phyloP scores from a whole-genome alignment of 2,329 filamentous ascomycete species.

The Cytospora chrysosperma region DNA sequence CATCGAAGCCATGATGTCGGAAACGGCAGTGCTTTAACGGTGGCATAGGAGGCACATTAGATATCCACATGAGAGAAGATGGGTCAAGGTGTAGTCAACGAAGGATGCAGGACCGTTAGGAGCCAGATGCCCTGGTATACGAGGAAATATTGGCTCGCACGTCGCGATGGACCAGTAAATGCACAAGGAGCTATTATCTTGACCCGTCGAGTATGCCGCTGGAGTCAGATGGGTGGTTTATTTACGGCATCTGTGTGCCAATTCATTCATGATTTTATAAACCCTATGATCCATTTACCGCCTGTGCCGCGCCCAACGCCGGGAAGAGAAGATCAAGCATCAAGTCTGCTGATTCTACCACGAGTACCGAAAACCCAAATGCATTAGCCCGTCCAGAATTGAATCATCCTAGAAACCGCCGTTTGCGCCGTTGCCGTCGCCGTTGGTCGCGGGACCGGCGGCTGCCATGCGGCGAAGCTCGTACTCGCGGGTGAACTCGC shows the following conservation, averaged over 20 bases:
- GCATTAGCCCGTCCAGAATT: background rate
- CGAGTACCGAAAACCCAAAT: background rate
- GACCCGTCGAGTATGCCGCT: background rate
- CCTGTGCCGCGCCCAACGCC: constrained; percentile 8
- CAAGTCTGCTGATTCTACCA: background rate
- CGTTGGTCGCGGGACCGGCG: constrained; percentile 55
- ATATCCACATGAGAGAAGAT: background rate
- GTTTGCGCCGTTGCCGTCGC: constrained; percentile 26
- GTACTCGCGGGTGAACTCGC: constrained; percentile 90
- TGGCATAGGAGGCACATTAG: background rate
- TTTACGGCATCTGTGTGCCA: background rate
- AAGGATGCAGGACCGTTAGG: background rate
- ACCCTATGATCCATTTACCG: background rate
- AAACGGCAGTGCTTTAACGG: background rate
- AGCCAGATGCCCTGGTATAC: background rate
- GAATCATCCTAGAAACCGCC: constrained; percentile 28
- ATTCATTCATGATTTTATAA: constrained; percentile 5
- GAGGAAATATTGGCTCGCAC: background rate
- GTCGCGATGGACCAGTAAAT: background rate
- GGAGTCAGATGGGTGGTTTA: background rate
- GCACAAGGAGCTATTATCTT: background rate
- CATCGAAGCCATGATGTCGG: constrained; percentile 48
- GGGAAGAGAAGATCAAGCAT: constrained; percentile 5
- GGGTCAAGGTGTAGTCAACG: background rate
- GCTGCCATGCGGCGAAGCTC: constrained; percentile 83